phyloP scores from a whole-genome alignment of 306 rosid genomes.

The Sophora flavescens region DNA sequence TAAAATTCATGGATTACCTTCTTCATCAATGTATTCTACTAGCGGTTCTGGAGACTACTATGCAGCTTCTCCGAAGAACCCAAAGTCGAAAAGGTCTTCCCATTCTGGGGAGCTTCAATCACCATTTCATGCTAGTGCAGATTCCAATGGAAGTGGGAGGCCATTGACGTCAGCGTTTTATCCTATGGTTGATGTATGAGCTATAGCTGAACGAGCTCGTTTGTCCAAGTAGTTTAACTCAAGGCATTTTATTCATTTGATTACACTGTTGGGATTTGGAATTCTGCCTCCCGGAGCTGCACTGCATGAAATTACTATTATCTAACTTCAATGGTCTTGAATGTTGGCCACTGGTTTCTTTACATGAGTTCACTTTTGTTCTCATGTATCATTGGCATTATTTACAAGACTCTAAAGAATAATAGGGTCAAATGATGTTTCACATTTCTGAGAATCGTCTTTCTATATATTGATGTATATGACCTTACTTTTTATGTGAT shows the following conservation, averaged over 20 bases:
- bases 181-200: constrained; percentile 61
- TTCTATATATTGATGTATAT: constrained; percentile 42
- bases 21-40: constrained; percentile 76
- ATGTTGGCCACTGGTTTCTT: constrained; percentile 44
- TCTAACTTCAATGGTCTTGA: constrained; percentile 44
- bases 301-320: constrained; percentile 48
- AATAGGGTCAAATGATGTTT: constrained; percentile 36
- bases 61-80: constrained; percentile 76
- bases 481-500: constrained; percentile 10
- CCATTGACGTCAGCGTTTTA: constrained; percentile 60
- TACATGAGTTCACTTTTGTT: constrained; percentile 37
- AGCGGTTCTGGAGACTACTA: constrained; percentile 70
- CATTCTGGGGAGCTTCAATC: constrained; percentile 89
- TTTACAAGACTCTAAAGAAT: constrained; percentile 50
- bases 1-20: constrained; percentile 81
- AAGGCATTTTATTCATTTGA: constrained; percentile 69
- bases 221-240: constrained; percentile 43
- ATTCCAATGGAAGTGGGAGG: constrained; percentile 82
- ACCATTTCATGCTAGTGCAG: constrained; percentile 66
- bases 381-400: constrained; percentile 41
- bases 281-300: constrained; percentile 53
- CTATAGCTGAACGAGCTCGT: constrained; percentile 10
- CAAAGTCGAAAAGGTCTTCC: constrained; percentile 75
- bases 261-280: constrained; percentile 54
- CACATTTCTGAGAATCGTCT: constrained; percentile 45